Evolutionary conservation across 2,329 filamentous ascomycete species (phyloP), one percentile per base, ranked within the genome.

Genomic region (Fusarium napiforme): DNA sequence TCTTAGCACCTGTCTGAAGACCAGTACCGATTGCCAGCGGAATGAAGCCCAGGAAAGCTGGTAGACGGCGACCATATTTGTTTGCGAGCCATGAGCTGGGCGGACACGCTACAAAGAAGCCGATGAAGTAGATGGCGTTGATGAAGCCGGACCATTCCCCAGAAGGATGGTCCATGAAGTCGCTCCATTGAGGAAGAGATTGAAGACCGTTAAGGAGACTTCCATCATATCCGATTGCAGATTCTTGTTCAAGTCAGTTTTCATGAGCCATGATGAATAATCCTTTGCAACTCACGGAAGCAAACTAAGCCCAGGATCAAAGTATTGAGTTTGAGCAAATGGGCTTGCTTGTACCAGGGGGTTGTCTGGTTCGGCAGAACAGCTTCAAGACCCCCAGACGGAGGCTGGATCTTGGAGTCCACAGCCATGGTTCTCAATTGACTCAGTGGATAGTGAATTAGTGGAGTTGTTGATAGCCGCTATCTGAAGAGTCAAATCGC

Each of bases 101-200:
- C 0, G 65, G 65, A 19, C 65, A 68, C 2, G 56, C 36, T 26
- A 43, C 14, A 1, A 68, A 63, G 42, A 68, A 68, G 9, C 65
- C 65, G 5, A 68, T 53, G 5, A 68, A 68, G 37, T 68, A 68
- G 18, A 46, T 43, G 14, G 64, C 59, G 3, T 68, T 68, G 16
- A 68, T 68, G 47, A 68, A 68, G 7, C 65, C 65, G 1, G 65
- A 68, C 65, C 65, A 68, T 68, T 68, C 65, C 1, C 65, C 65
- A 2, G 56, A 26, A 4, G 65, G 65, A 19, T 68, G 43, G 4
- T 53, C 30, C 65, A 68, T 68, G 23, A 68, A 68, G 2, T 43
- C n/a, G 32, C 26, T 68, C 42, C 58, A 68, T 39, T 68, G 65
- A 0, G 65, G 65, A 12, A 68, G 64, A 2, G 65, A 68, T 37